A percentile compares a stretch with the other conserved stretches of the same genome.
These are phyloP conservation scores for Pseudogymnoascus sp. DNA, from an alignment of 2,329 filamentous ascomycete species.

Conservation along the genomic window DNA sequence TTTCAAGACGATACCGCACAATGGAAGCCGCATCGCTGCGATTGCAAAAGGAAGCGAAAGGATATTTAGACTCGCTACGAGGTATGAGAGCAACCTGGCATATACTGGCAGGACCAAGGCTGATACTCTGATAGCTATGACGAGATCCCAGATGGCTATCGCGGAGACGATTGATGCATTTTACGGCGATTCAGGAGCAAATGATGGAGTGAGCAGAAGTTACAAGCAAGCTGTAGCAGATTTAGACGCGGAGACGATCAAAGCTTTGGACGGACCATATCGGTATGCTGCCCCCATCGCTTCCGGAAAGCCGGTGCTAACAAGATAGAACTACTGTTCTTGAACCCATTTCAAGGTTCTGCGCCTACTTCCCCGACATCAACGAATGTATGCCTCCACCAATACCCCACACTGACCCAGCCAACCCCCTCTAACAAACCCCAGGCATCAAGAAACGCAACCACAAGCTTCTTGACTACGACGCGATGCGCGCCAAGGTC, in stretches of 20 bases:
- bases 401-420: background rate
- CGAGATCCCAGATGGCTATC: constrained; percentile 97
- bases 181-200: constrained; percentile 91
- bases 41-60: constrained; percentile 95
- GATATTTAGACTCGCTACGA: constrained; percentile 91
- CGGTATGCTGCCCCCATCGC: constrained; percentile 41
- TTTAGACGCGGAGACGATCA: constrained; percentile 95
- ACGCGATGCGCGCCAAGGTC: constrained; percentile 88
- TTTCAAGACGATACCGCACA: constrained; percentile 71
- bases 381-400: constrained; percentile 69
- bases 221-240: constrained; percentile 99
- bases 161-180: constrained; percentile 99
- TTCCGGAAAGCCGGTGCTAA: background rate
- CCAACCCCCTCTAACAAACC: background rate
- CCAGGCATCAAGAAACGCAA: constrained; percentile 95
- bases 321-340: constrained; percentile 70
- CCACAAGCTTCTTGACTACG: constrained; percentile 97
- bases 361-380: constrained; percentile 96
- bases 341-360: constrained; percentile 92
- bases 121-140: constrained; percentile 64
- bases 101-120: background rate
- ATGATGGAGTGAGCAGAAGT: constrained; percentile 88
- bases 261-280: constrained; percentile 93
- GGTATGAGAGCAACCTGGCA: constrained; percentile 41
- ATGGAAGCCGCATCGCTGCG: constrained; percentile 93